phyloP scores from a whole-genome alignment of 495 filamentous ascomycete genomes.

The Bathelium albidoporum region DNA sequence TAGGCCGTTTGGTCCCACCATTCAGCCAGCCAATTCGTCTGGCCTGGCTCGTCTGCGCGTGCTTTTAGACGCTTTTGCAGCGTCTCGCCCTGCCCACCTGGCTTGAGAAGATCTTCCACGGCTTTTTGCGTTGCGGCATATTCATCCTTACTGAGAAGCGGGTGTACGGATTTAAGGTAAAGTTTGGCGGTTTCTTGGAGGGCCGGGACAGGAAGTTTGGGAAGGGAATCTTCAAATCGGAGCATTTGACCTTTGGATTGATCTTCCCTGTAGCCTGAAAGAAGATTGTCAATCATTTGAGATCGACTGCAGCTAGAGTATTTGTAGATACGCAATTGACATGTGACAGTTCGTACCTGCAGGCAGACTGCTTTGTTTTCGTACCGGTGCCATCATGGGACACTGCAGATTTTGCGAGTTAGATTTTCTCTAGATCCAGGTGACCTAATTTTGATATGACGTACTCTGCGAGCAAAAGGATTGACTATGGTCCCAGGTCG shows the following conservation, averaged over 20 bases:
- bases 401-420: constrained; percentile 4
- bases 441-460: background rate
- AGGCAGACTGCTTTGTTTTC: constrained; percentile 18
- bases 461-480: constrained; percentile 14
- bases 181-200: constrained; percentile 86
- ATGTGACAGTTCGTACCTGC: constrained; percentile 19
- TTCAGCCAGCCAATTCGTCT: constrained; percentile 89
- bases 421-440: background rate
- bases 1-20: constrained; percentile 98
- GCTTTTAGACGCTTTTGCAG: constrained; percentile 83
- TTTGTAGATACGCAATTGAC: constrained; percentile 5
- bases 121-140: constrained; percentile 68
- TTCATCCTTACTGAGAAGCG: constrained; percentile 63
- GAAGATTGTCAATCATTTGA: background rate
- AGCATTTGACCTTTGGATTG: constrained; percentile 84
- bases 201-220: constrained; percentile 78
- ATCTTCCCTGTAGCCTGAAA: constrained; percentile 81
- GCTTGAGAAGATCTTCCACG: constrained; percentile 71
- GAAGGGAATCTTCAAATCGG: constrained; percentile 91
- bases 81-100: constrained; percentile 69
- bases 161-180: constrained; percentile 87
- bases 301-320: background rate
- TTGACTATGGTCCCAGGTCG: constrained; percentile 7
- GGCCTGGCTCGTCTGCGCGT: constrained; percentile 68
- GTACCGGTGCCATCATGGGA: constrained; percentile 13